Conservation (phyloP, 768 basidiomycete genomes). For the Jaapia argillacea region DNA sequence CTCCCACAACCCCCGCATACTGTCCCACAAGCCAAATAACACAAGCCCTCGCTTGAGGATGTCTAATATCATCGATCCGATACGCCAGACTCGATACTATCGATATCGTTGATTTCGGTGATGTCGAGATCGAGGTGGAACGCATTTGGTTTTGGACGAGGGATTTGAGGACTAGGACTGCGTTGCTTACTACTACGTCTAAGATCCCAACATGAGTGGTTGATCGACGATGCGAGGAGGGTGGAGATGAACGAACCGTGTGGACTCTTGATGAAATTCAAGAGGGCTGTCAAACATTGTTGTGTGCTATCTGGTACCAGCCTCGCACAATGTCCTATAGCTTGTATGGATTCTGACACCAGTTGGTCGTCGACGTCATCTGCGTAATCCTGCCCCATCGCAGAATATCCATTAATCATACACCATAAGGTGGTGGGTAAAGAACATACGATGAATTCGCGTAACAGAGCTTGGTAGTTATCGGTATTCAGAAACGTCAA, state of each 20-base stretch:
- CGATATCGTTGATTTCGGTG: slow-evolving; percentile 14
- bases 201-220: not conserved
- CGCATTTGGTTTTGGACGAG: slow-evolving; percentile 65
- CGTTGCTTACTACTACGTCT: slow-evolving; percentile 73
- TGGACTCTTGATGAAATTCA: slow-evolving; percentile 67
- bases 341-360: slow-evolving; percentile 63
- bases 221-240: slow-evolving; percentile 1
- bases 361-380: slow-evolving; percentile 69
- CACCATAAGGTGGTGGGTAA: slow-evolving; percentile 1
- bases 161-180: slow-evolving; percentile 78
- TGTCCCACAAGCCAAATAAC: slow-evolving; percentile 93
- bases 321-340: slow-evolving; percentile 68
- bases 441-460: slow-evolving; percentile 72
- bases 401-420: not conserved
- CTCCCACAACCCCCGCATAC: slow-evolving; percentile 49
- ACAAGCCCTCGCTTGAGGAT: slow-evolving; percentile 76
- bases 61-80: slow-evolving; percentile 69
- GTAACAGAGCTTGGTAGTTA: slow-evolving; percentile 61
- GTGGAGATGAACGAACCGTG: slow-evolving; percentile 39
- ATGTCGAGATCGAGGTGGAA: slow-evolving; percentile 16
- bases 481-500: slow-evolving; percentile 53
- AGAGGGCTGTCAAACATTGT: slow-evolving; percentile 68
- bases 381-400: slow-evolving; percentile 53
- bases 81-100: slow-evolving; percentile 77
- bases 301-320: slow-evolving; percentile 57